phyloP scores from a whole-genome alignment of 192 early-diverging fungal species.

The Coemansia sp. region DNA sequence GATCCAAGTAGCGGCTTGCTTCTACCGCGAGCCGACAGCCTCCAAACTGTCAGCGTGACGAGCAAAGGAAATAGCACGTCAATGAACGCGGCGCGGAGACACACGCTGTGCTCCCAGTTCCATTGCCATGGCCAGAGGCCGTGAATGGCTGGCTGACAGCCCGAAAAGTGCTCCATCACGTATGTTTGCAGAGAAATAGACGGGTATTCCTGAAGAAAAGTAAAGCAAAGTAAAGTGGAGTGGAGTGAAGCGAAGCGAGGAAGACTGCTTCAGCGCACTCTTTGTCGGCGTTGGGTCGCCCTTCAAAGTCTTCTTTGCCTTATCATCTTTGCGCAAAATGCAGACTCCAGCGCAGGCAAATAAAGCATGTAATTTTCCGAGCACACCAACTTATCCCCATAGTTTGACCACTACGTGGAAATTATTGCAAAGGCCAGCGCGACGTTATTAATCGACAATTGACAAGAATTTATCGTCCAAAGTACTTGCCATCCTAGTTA shows the following conservation, averaged over 20 bases:
- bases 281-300: too few species aligned
- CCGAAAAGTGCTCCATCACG: neutral
- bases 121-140: slow-evolving; percentile 13
- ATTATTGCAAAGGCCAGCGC: too few species aligned
- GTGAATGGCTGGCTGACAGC: neutral
- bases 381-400: too few species aligned
- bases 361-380: too few species aligned
- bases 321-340: too few species aligned
- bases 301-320: too few species aligned
- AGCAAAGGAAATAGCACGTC: slow-evolving; percentile 9
- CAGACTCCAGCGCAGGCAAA: too few species aligned
- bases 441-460: too few species aligned
- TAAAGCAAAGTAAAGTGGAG: too few species aligned
- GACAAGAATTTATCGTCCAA: neutral
- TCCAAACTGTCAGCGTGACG: slow-evolving; percentile 8
- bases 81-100: slow-evolving; percentile 13
- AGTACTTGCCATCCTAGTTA: neutral
- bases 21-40: neutral
- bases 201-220: neutral
- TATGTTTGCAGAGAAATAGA: neutral
- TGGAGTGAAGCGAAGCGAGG: too few species aligned
- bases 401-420: too few species aligned
- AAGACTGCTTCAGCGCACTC: too few species aligned
- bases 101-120: slow-evolving; percentile 23
- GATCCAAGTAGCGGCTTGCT: neutral